Evolutionary conservation across 1,139 yeast genomes (phyloP).

Genomic region (Lodderomyces parapsilosis): DNA sequence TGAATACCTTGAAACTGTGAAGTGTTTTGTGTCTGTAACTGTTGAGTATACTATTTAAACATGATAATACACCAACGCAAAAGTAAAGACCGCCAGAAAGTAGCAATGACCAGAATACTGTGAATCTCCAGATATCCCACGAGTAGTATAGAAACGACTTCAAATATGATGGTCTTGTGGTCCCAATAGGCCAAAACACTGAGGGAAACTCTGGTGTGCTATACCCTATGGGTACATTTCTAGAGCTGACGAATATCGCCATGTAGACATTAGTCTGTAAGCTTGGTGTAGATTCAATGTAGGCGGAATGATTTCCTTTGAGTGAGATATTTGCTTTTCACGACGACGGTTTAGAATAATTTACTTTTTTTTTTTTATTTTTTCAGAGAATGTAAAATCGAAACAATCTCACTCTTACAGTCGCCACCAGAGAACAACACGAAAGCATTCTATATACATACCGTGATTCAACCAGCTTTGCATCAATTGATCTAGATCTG

Average conservation of each 20-base stretch:
- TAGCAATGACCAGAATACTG: constrained; percentile 77
- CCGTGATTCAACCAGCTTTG: too few relatives aligned
- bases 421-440: too few relatives aligned
- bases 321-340: too few relatives aligned
- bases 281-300: background rate
- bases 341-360: too few relatives aligned
- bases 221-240: constrained; percentile 76
- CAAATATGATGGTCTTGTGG: constrained; percentile 39
- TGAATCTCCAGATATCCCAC: constrained; percentile 80
- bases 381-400: too few relatives aligned
- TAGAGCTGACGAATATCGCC: constrained; percentile 34
- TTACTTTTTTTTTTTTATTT: too few relatives aligned
- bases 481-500: background rate
- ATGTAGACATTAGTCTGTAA: constrained; percentile 5
- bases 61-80: constrained; percentile 65
- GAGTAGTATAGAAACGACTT: constrained; percentile 65
- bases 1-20: constrained; percentile 12
- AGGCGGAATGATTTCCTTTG: too few relatives aligned
- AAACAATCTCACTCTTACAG: too few relatives aligned
- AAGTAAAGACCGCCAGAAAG: constrained; percentile 62
- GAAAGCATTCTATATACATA: too few relatives aligned
- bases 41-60: constrained; percentile 32
- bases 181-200: constrained; percentile 66
- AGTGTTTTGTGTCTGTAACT: constrained; percentile 21
- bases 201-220: constrained; percentile 79